Evolutionary conservation across 352 stramenopile genomes (phyloP), one percentile per base, ranked within the genome.

Genomic region (Pythium brassicae): DNA sequence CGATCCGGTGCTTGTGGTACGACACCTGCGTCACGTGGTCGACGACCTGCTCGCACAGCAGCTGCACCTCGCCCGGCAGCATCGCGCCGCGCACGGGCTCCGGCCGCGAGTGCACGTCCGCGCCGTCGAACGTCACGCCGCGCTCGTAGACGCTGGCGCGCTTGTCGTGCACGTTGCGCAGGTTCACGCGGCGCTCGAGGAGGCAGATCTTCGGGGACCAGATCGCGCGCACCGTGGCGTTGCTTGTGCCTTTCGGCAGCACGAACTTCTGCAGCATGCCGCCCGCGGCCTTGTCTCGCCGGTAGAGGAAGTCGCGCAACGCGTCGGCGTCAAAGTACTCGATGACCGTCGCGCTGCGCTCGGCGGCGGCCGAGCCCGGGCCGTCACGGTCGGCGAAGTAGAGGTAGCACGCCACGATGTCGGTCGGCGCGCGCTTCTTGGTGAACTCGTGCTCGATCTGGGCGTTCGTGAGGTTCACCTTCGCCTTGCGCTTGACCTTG

Each of bases 201-300:
- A 98, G 66, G 53, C 95, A 98, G 54, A 99, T 82, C 58, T 98
- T 98, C 9, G 95, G 95, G 43, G 91, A 97, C 92, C 94, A 98
- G 40, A 97, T 93, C 12, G 88, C 88, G 12, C 92, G 86, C 46
- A 98, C 86, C 29, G 90, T 85, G n/a, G 78, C 78, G 55, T 98
- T 98, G 34, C 67, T 62, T 29, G 83, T 89, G 26, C 92, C 87
- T 64, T 98, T 98, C 26, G 95, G 94, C 23, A 97, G 74, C 23
- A 98, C 68, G 61, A 99, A 98, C 43, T 84, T 79, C 62, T 99
- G 94, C 6, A 99, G 76, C 25, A 98, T 95, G 2, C 96, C 96
- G 45, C 91, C 93, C 50, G 93, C 64, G 11, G 91, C 72, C 55
- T 98, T 97, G 20, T 88, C 80, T 27, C 92, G 76, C 44, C 89